Base-by-base conservation (phyloP, 2,329 filamentous ascomycete species). In the Venturia carpophila region DNA sequence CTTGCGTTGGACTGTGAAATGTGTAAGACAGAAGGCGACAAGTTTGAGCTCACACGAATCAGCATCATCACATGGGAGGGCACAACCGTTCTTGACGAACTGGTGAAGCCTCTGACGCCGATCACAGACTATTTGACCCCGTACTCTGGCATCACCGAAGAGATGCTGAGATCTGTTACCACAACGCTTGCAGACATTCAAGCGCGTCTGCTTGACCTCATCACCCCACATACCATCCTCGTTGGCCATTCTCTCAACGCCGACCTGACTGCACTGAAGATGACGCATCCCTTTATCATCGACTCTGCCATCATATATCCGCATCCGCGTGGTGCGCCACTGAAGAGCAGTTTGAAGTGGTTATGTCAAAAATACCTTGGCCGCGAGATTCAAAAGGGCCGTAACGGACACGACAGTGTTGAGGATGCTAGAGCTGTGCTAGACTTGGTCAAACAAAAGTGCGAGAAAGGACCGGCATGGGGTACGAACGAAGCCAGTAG, bases 1-100 rank as follows among this genome's bases (percentile, higher is more conserved):
- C 79, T 95, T 61, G 88, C 91, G 1, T 80, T 99, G 64, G 94
- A 99, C 74, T 99, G 94, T 76, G 94, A 99, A 76, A 99, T 99
- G 94, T 96, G 92, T 74, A 87, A 91, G 77, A 95, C 92, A 2
- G 89, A 87, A 67, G 86, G 88, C 67, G 86, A 86, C 60, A 84
- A 90, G 69, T 91, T 89, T 68, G 91, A 92, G 43, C 85, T 99
- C 55, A 95, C 94, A 1, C 87, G 94, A 65, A 88, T 97, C 73
- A 97, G 92, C 73, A 76, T 97, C 47, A 80, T 99, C 9, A 80
- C 86, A 67, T 99, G 94, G 93, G 85, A 92, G 69, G 92, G 92
- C 61, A 84, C 86, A 42, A 83, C 90, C 11, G 81, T 96, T 19
- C 78, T 97, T 63, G 94, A 99, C 74, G 90, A 96, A 77, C 84